Evolutionary conservation across 768 basidiomycete species (phyloP), one percentile per base, ranked within the genome.

Genomic region (Hericium rajendrae): DNA sequence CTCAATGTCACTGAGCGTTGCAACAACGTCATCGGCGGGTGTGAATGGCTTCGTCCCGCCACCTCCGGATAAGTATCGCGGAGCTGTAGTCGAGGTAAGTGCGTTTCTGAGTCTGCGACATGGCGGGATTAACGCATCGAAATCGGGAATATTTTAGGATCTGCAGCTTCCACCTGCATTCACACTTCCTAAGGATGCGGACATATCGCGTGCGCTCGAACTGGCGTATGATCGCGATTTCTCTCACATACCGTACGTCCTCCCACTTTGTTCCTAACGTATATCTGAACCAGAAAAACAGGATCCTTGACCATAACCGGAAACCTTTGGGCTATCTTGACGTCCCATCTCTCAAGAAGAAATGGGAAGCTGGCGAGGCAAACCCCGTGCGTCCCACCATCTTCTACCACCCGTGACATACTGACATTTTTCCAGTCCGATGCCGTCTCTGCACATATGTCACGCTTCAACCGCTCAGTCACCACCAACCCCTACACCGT

Each of bases 201-300:
- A 81, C 18, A 83, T 94, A 57, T 78, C 81, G 9, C 77, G 80
- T 22, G 93, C 90, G 1, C 81, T 95, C 28, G 91, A 91, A 63
- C 78, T 88, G 24, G 94, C 93, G 0, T 95, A 94, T 64, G 94
- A 97, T 62, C 83, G 92, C 38, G 94, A 97, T 68, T 97, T 94
- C 71, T 92, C 92, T 16, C 86, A 94, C 64, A 85, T 95, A 59
- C 94, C 94, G 94, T 94, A 64, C 65, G 73, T 71, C 20, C 38
- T 15, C 38, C 4, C 32, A 22, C 50, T 12, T 16, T 46, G 24
- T 51, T 26, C 37, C 1, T 3, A 16, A 37, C 16, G 22, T 3
- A 13, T 20, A 11, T 6, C 16, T 22, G 13, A 8, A 28, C 37
- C 4, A 12, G 38, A 24, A 52, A 26, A 43, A 9, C 62, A 95